Base-by-base conservation (phyloP, 257 asterid genomes). In the Cordia subcordata region DNA sequence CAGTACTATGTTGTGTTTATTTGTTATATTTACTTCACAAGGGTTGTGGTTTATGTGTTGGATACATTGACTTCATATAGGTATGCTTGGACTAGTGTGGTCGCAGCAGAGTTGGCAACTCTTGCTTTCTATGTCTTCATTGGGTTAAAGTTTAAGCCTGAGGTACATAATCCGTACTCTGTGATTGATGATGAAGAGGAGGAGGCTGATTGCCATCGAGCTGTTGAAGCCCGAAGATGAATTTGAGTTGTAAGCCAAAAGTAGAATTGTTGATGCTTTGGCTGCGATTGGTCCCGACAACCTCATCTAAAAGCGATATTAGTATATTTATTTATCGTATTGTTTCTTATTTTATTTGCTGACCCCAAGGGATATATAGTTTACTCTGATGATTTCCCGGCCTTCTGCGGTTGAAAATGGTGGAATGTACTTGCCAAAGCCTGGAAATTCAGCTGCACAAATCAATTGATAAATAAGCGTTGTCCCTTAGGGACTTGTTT, bases 191-290 rank as follows among this genome's bases (percentile, higher is more conserved):
- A 89, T 57, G 94, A 89, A 11, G 95, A 86, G 59, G 95, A 86
- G 76, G 97, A 86, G 60, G 95, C 94, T 8, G n/a, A n/a, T n/a
- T n/a, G 96, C 96, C 4, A 84, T 88, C 4, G 92, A 89, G 68
- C 94, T 81, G 40, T 59, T 89, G 82, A 89, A 84, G 95, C 88
- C 84, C 22, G 95, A 81, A 69, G 92, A 86, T 39, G 95, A 86
- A 80, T 89, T 86, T 64, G 96, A 89, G 64, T 71, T 88, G 82
- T 88, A 78, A 85, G 68, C 22, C 51, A 10, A 40, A 42, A 56
- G 47, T 42, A 2, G 47, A 42, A 42, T 42, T 42, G 5, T 3
- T 11, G 47, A 14, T 42, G 15, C 35, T 2, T 3, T 42, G 27
- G 5, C 20, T 49, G 23, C 11, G 56, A 58, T 40, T 39, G 61